A percentile compares a stretch with the other conserved stretches of the same genome.
Evolutionary conservation across 2,329 filamentous ascomycete species (phyloP).

Genomic region (Metarhizium guizhouense): DNA sequence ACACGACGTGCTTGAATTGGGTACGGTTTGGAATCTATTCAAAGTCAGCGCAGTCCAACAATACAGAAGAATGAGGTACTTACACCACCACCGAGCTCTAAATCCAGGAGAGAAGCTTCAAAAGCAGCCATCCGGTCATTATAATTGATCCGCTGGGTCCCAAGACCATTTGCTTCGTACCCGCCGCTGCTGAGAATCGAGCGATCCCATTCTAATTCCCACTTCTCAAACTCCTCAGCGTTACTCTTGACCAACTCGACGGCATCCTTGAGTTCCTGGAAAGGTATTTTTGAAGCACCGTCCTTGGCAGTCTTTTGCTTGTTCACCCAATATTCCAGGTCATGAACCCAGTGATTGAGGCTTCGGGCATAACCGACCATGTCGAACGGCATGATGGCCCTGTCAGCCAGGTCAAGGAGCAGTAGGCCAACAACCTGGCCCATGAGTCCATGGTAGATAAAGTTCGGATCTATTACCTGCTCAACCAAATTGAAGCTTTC

Average conservation of each 20-base stretch:
- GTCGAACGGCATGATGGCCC: constrained; percentile 75
- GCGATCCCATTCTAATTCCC: constrained; percentile 70
- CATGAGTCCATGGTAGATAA: constrained; percentile 70
- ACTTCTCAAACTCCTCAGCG: constrained; percentile 56
- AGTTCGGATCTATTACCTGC: constrained; percentile 69
- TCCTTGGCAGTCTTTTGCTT: constrained; percentile 35
- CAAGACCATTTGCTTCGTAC: constrained; percentile 64
- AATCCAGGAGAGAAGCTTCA: constrained; percentile 74
- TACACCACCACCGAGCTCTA: constrained; percentile 64
- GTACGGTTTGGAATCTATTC: constrained; percentile 69
- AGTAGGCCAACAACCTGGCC: constrained; percentile 73
- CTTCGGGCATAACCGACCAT: constrained; percentile 61
- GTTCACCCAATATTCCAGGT: constrained; percentile 57
- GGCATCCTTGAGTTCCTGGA: constrained; percentile 40
- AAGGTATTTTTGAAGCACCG: constrained; percentile 14
- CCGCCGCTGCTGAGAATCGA: constrained; percentile 62
- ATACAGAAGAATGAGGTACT: constrained; percentile 28
- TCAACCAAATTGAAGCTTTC: constrained; percentile 86
- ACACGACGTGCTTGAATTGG: constrained; percentile 91
- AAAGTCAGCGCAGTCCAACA: constrained; percentile 8
- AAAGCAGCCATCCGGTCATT: constrained; percentile 75
- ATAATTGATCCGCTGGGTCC: constrained; percentile 59
- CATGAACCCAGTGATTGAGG: constrained; percentile 55
- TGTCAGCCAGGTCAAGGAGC: constrained; percentile 77
- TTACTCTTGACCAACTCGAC: constrained; percentile 45